Evolutionary conservation across 352 stramenopile species (phyloP).

Genomic region (Pythium sukuiense): DNA sequence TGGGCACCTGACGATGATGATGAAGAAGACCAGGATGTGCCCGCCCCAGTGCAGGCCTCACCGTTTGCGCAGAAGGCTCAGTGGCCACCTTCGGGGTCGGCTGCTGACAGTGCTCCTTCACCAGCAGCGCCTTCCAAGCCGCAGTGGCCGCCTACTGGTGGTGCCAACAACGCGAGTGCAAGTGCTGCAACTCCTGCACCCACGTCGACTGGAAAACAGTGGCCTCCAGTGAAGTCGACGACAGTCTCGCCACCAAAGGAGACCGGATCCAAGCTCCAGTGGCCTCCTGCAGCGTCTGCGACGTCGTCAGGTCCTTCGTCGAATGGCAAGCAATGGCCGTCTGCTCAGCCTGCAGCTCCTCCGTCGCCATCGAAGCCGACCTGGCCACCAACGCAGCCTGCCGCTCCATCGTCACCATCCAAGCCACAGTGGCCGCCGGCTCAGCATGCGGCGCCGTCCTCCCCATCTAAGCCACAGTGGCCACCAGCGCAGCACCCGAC

Average conservation of each 20-base stretch:
- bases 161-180: neutral
- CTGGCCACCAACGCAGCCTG: constrained; percentile 25
- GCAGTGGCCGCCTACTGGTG: constrained; percentile 31
- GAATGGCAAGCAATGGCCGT: constrained; percentile 21
- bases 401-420: constrained; percentile 4
- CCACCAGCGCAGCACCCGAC: constrained; percentile 26
- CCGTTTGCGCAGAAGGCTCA: constrained; percentile 54
- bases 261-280: constrained; percentile 27
- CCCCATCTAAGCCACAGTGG: constrained; percentile 45
- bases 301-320: constrained; percentile 6
- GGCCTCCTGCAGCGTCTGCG: constrained; percentile 37
- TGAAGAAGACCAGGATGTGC: constrained; percentile 6
- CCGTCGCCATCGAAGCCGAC: constrained; percentile 34
- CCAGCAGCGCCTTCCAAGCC: constrained; percentile 29
- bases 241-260: constrained; percentile 24
- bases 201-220: constrained; percentile 12
- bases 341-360: constrained; percentile 6
- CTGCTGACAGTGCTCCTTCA: constrained; percentile 8
- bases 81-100: constrained; percentile 38
- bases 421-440: constrained; percentile 49
- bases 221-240: constrained; percentile 22
- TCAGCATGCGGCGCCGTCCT: constrained; percentile 18
- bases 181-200: constrained; percentile 1
- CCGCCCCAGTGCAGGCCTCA: constrained; percentile 18
- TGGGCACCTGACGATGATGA: constrained; percentile 21